Evolutionary conservation across 1,284 basidiomycete species (phyloP), one percentile per base, ranked within the genome.

Genomic region (Schizopora paradoxa): DNA sequence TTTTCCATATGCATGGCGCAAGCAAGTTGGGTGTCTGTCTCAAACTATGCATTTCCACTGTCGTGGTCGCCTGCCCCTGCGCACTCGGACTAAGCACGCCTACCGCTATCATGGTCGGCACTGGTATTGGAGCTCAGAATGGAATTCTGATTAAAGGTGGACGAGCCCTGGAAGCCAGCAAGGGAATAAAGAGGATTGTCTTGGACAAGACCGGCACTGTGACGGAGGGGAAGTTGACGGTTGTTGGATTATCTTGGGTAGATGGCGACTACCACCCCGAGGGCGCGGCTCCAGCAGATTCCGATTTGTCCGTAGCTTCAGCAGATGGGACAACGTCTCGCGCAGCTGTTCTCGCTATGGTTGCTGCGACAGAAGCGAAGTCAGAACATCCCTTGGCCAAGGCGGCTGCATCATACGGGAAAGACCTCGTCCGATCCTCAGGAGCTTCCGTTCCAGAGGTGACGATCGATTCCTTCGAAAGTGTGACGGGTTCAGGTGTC

Each of bases 91-190:
- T 99, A 45, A 91, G 89, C 48, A 99, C 96, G 0, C 96, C 96
- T 0, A 99, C 96, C 0, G 96, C 96, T 1, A 94, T 99, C 65
- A 99, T 99, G 96, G 96, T 99, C 31, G 96, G 96, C 23, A 99
- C 96, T 0, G 96, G 96, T 0, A 85, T 99, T 44, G 96, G 96
- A 1, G 96, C 96, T 8, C 78, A 89, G 70, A 93, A 98, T 59
- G 96, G 96, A 0, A 99, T 99, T 53, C 69, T 99, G 39, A 98
- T 99, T 79, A 99, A 99, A 63, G 94, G 96, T 35, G 96, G 94
- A 2, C 75, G 86, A 16, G 93, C 96, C 2, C 72, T 99, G 33
- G 96, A 99, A 62, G 91, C 91, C 2, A 93, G 91, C 61, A 82
- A 80, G 56, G 74, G 74, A 41, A 84, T 99, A 57, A 79, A 80